A percentile compares a stretch with the other conserved stretches of the same genome.
These are phyloP conservation scores for Paxillus ammoniavirescens DNA, from an alignment of 768 basidiomycete genomes.

Conservation along the genomic window DNA sequence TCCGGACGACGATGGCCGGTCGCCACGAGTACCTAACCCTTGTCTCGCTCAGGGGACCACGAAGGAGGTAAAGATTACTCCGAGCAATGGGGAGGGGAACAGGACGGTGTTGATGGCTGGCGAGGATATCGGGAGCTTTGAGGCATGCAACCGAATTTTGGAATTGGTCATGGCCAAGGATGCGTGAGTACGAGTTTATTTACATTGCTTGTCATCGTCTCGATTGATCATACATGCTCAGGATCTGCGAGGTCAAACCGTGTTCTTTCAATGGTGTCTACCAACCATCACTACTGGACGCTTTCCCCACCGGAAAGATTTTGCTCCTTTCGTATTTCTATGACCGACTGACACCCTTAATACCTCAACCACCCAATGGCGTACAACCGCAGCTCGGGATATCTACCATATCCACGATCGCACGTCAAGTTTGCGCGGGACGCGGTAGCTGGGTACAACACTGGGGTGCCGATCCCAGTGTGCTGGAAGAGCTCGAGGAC, in stretches of 20 bases:
- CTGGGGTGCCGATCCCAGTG: conserved; percentile 44
- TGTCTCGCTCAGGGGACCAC: conserved; percentile 72
- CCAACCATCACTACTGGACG: conserved; percentile 87
- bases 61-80: conserved; percentile 61
- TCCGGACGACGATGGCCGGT: conserved; percentile 1
- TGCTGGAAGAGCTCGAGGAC: conserved; percentile 68
- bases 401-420: conserved; percentile 60
- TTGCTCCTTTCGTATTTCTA: conserved; percentile 98
- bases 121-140: conserved; percentile 77
- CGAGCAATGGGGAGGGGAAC: conserved; percentile 36
- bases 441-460: conserved; percentile 52
- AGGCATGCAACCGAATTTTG: conserved; percentile 79
- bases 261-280: conserved; percentile 98
- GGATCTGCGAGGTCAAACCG: conserved; percentile 87
- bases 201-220: background rate
- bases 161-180: conserved; percentile 95
- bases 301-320: conserved; percentile 82
- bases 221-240: conserved; percentile 21
- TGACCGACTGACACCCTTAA: conserved; percentile 84
- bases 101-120: conserved; percentile 86
- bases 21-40: conserved; percentile 52
- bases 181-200: conserved; percentile 49
- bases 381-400: conserved; percentile 41
- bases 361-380: conserved; percentile 35
- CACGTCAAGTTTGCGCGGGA: conserved; percentile 73